Base-by-base conservation (phyloP, 2,329 filamentous ascomycete genomes). In the Orbilia javanica region DNA sequence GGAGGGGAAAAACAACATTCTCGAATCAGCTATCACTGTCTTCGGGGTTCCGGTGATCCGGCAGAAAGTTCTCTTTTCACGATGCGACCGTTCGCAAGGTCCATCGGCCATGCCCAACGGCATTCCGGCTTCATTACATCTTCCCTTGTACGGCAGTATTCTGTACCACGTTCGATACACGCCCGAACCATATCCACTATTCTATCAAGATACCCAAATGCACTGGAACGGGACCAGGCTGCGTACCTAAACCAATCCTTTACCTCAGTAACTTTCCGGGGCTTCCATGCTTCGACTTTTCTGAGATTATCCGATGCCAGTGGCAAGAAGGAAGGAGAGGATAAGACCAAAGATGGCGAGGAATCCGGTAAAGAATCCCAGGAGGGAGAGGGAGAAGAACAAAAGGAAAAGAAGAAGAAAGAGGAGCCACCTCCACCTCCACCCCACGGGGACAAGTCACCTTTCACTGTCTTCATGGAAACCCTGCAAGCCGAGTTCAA, bases 391-490 rank as follows among this genome's bases (percentile, higher is more conserved):
- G 70, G 84, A 20, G 46, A 84, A 20, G 46, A 50, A 50, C 42
- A 44, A 87, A 80, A 84, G 84, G 86, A 62, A 82, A 84, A 87
- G 39, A 83, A 85, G 73, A 83, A 88, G 72, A 86, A 89, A 79
- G 86, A 89, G 83, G 88, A 91, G 83, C 85, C 89, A 29, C 91
- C 94, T 11, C 93, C 95, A 22, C 95, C 94, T 13, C 95, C 96
- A n/a, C 95, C 94, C 20, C 96, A 99, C 83, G 96, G 96, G 79
- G 94, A 97, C 86, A 99, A 99, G 87, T 96, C 95, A 2, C 96
- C 96, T 67, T 98, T 96, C 94, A 93, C 98, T 84, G 96, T 99
- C 34, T 99, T 99, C 86, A 93, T 93, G 83, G 96, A 99, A 83
- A 99, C 96, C n/a, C 89, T 99, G 85, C 90, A 93, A 84, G 88